Conservation (phyloP, 169 alveolate species). For the Plasmodium chabaudi region DNA sequence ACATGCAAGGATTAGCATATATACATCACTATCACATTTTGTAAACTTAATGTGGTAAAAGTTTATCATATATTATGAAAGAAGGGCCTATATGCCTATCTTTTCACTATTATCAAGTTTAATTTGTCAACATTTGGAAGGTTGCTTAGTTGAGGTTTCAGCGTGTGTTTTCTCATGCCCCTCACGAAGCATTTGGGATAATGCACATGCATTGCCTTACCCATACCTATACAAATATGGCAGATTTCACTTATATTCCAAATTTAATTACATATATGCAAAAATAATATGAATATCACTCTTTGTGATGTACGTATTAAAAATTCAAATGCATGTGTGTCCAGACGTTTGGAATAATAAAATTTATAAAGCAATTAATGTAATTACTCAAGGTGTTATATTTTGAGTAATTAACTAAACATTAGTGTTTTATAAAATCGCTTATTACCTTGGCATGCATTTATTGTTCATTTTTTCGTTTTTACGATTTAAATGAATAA, state of each 20-base stretch:
- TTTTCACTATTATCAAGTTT: too few species aligned
- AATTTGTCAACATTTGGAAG: too few species aligned
- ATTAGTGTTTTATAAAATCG: slow-evolving; percentile 20
- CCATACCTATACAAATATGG: neutral
- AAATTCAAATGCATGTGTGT: slow-evolving; percentile 19
- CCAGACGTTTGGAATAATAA: slow-evolving; percentile 66
- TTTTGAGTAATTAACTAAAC: slow-evolving; percentile 13
- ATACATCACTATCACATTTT: too few species aligned
- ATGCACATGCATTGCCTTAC: neutral
- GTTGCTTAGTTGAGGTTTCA: too few species aligned
- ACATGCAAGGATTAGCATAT: too few species aligned
- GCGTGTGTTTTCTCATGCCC: too few species aligned
- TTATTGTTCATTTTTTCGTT: slow-evolving; percentile 42
- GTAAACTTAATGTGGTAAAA: too few species aligned
- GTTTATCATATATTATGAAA: too few species aligned
- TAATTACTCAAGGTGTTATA: slow-evolving; percentile 51
- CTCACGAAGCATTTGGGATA: neutral
- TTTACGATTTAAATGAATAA: slow-evolving; percentile 14
- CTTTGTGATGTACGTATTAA: too few species aligned
- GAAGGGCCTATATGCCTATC: too few species aligned
- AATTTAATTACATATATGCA: slow-evolving; percentile 65
- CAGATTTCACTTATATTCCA: slow-evolving; percentile 1
- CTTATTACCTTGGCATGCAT: slow-evolving; percentile 77
- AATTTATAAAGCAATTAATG: neutral
- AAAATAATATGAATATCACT: too few species aligned